Base-by-base conservation (phyloP, 192 early-diverging fungal species). In the Umbelopsis ramanniana region DNA sequence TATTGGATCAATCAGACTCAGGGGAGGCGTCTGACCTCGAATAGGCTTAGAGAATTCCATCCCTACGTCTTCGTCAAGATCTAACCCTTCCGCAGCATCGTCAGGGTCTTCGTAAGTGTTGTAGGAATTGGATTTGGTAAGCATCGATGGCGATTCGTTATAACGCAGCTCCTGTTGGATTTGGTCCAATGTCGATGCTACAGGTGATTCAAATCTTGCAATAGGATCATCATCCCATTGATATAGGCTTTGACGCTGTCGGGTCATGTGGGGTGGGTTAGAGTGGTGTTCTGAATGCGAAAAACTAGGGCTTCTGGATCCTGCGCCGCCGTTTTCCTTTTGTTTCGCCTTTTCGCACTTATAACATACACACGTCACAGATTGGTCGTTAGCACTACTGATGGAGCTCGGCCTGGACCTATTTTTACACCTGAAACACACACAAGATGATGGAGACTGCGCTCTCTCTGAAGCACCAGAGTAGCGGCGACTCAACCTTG, bases 361-460 rank as follows among this genome's bases (percentile, higher is more conserved):
- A 26, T 63, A 63, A 29, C 57, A 63, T 19, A 29, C 57, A 63
- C 57, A 63, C 7, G 57, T 63, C 33, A 63, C 15, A 19, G 57
- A 63, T 6, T 29, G 29, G 57, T 63, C 57, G 57, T 33, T 35
- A 19, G 57, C 11, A 37, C 57, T 63, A 26, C 15, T 63, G 57
- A 63, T 63, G 17, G 57, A 63, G 33, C 57, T 63, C 3, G 57
- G 57, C 35, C 57, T 26, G 35, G 57, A 63, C 14, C 57, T 63
- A 37, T 63, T 63, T 63, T 63, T 63, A 33, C 57, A 63, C 57
- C 57, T 63, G 33, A 63, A 63, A 37, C 57, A 63, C 17, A 63
- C 57, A 63, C 57, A 63, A 4, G 57, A 29, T 3, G 57, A 63
- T 14, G 33, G 57, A 26, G 57, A 63, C 29, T 35, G 29, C 12